These are phyloP conservation scores for Hyphodiscus hymeniophilus DNA, from an alignment of 495 filamentous ascomycete genomes.

Conservation along the genomic window DNA sequence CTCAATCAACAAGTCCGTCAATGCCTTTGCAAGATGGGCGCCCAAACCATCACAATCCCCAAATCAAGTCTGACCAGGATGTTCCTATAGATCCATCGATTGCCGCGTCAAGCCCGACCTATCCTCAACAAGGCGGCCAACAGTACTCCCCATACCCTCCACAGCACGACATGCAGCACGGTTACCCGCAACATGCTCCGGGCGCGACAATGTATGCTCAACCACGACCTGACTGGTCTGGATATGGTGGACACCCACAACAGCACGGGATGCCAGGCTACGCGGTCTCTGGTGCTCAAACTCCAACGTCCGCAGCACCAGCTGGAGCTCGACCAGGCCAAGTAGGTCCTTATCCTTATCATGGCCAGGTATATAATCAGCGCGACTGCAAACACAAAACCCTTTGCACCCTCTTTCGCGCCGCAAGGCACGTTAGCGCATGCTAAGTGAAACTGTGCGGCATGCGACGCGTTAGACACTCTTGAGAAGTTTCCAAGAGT, in stretches of 20 bases:
- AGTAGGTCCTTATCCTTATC: slow-evolving; percentile 41
- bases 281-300: slow-evolving; percentile 49
- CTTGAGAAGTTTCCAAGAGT: background rate
- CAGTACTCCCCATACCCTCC: slow-evolving; percentile 82
- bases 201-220: slow-evolving; percentile 56
- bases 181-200: slow-evolving; percentile 48
- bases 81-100: slow-evolving; percentile 99
- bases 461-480: background rate
- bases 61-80: slow-evolving; percentile 87
- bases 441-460: background rate
- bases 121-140: slow-evolving; percentile 55
- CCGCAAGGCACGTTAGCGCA: no score
- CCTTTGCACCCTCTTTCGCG: no score
- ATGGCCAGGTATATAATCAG: background rate
- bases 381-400: no score
- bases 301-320: slow-evolving; percentile 42
- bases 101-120: slow-evolving; percentile 84
- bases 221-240: slow-evolving; percentile 71
- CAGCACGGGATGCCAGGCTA: slow-evolving; percentile 54
- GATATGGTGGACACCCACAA: slow-evolving; percentile 57
- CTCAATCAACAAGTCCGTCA: slow-evolving; percentile 96
- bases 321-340: slow-evolving; percentile 58
- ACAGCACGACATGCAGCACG: slow-evolving; percentile 74
- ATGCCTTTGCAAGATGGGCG: slow-evolving; percentile 69
- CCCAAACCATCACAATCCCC: slow-evolving; percentile 58